phyloP scores from a whole-genome alignment of 2,329 filamentous ascomycete genomes.

The Botrytis squamosa region DNA sequence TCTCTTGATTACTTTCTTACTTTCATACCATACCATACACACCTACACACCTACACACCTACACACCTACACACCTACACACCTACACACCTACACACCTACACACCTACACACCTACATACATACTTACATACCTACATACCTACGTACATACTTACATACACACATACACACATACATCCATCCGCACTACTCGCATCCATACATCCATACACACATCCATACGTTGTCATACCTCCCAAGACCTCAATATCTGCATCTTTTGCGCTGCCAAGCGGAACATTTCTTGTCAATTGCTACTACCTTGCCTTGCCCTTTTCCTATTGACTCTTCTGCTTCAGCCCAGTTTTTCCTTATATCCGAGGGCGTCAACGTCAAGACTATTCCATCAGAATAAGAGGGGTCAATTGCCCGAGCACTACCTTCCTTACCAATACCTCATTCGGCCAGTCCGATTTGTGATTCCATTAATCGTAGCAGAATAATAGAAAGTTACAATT shows the following conservation, averaged over 20 bases:
- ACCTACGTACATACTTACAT: neutral
- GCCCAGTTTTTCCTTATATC: neutral
- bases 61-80: too few relatives aligned
- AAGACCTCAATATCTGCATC: conserved; percentile 14
- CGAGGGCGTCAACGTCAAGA: conserved; percentile 12
- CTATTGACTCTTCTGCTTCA: neutral
- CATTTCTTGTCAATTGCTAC: neutral
- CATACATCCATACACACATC: neutral
- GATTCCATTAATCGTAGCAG: neutral
- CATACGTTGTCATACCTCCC: neutral
- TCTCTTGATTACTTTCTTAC: neutral
- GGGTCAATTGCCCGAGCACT: conserved; percentile 11
- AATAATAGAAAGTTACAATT: conserved; percentile 1
- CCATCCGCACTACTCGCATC: neutral
- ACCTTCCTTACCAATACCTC: conserved; percentile 2
- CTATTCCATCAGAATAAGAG: conserved; percentile 16
- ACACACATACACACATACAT: neutral
- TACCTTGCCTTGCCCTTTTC: neutral
- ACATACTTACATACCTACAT: too few relatives aligned
- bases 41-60: neutral
- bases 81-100: neutral
- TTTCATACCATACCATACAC: neutral
- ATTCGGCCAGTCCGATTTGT: neutral
- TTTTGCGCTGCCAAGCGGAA: conserved; percentile 11
- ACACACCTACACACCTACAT: too few relatives aligned